These are phyloP conservation scores for Trichoderma harzianum DNA, from an alignment of 2,329 filamentous ascomycete species.

Conservation along the genomic window DNA sequence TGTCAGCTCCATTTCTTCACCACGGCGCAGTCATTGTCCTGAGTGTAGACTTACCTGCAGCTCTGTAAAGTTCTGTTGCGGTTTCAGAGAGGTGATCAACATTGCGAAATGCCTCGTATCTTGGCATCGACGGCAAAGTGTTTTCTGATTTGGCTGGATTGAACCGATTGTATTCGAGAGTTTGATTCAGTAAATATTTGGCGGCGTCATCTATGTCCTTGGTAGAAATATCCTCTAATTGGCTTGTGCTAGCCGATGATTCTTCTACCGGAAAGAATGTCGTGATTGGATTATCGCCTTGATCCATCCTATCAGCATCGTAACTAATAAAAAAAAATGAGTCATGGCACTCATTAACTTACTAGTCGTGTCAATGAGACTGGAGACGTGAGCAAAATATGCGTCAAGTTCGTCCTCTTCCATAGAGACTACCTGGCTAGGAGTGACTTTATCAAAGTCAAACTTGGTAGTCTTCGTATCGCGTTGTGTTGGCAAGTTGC, in stretches of 20 bases:
- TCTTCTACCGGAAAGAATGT: slow-evolving; percentile 36
- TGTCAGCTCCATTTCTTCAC: neutral
- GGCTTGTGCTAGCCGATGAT: slow-evolving; percentile 9
- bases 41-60: slow-evolving; percentile 29
- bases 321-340: neutral
- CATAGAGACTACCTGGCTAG: slow-evolving; percentile 62
- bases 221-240: slow-evolving; percentile 25
- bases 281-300: slow-evolving; percentile 30
- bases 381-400: slow-evolving; percentile 52
- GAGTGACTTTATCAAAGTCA: slow-evolving; percentile 52
- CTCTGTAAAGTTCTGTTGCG: slow-evolving; percentile 33
- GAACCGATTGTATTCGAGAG: slow-evolving; percentile 9
- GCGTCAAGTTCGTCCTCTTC: slow-evolving; percentile 57
- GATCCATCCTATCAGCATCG: neutral
- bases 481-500: slow-evolving; percentile 22
- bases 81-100: slow-evolving; percentile 31
- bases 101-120: slow-evolving; percentile 33
- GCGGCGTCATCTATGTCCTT: slow-evolving; percentile 27
- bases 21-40: neutral
- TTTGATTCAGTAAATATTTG: slow-evolving; percentile 24
- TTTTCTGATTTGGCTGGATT: neutral
- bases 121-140: neutral
- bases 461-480: slow-evolving; percentile 18
- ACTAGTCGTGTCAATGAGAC: slow-evolving; percentile 35
- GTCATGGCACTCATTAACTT: slow-evolving; percentile 1